Percentiles rank a stretch among this genome's conserved stretches.
phyloP scores from a whole-genome alignment of 2,329 filamentous ascomycete species.

The Myotisia sp. region DNA sequence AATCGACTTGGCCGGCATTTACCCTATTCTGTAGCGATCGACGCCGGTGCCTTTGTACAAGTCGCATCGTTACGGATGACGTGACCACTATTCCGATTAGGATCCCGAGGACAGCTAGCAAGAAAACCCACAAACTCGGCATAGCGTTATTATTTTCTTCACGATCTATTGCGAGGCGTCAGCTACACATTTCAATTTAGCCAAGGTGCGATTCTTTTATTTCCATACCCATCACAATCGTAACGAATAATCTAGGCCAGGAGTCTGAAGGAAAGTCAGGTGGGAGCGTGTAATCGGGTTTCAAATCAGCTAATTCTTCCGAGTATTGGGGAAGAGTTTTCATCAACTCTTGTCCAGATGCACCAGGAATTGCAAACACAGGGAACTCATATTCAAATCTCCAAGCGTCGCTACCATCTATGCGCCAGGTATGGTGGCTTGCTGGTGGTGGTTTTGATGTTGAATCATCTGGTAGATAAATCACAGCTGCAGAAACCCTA shows the following conservation, averaged over 20 bases:
- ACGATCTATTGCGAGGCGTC: too few species aligned
- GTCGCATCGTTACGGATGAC: conserved; percentile 61
- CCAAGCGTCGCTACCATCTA: conserved; percentile 59
- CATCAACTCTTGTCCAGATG: conserved; percentile 54
- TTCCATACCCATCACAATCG: conserved; percentile 36
- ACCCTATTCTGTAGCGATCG: conserved; percentile 55
- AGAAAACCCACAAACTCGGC: conserved; percentile 69
- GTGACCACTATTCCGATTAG: conserved; percentile 52
- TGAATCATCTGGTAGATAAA: conserved; percentile 36
- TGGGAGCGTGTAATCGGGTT: conserved; percentile 19
- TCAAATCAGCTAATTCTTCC: conserved; percentile 47
- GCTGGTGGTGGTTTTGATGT: conserved; percentile 50
- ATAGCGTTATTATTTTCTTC: conserved; percentile 36
- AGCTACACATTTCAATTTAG: conserved; percentile 36
- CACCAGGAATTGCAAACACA: conserved; percentile 65
- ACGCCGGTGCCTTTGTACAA: conserved; percentile 58
- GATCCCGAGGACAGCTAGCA: conserved; percentile 54
- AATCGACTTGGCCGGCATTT: conserved; percentile 62
- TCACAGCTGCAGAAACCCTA: conserved; percentile 45
- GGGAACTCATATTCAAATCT: conserved; percentile 57
- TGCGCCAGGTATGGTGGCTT: conserved; percentile 52
- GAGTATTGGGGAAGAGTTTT: conserved; percentile 60
- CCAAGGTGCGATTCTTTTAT: conserved; percentile 22
- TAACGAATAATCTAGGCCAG: conserved; percentile 38
- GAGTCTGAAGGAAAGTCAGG: conserved; percentile 27